Percentiles rank a stretch among this genome's conserved stretches.
phyloP scores from a whole-genome alignment of 805 yeast species.

The Cyberlindnera galapagoensis region DNA sequence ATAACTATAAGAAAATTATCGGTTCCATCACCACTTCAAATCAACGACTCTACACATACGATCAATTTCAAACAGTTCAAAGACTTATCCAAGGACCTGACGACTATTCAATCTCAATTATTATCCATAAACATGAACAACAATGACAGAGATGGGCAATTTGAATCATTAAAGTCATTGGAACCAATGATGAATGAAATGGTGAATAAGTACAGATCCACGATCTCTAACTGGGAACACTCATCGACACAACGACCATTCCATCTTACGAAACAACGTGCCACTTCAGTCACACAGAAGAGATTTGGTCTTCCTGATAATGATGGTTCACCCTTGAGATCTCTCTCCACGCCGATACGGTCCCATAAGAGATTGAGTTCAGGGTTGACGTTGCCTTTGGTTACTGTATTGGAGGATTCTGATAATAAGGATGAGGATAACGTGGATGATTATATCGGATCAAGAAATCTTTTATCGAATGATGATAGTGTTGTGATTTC shows the following conservation, averaged over 20 bases:
- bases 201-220: no score
- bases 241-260: conserved; percentile 10
- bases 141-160: no score
- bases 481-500: conserved; percentile 23
- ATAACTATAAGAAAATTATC: no score
- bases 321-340: conserved; percentile 7
- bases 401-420: conserved; percentile 23
- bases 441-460: conserved; percentile 14
- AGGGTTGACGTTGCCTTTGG: conserved; percentile 23
- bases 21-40: no score
- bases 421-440: conserved; percentile 8
- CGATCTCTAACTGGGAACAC: conserved; percentile 7
- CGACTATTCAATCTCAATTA: no score
- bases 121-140: no score
- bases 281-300: conserved; percentile 13
- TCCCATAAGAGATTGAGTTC: conserved; percentile 23
- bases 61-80: no score
- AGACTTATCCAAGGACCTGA: no score
- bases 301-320: conserved; percentile 18
- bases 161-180: no score
- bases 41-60: no score
- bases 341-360: no score
- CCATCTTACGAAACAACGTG: conserved; percentile 6
- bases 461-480: conserved; percentile 15
- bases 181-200: no score